A percentile compares a stretch with the other conserved stretches of the same genome.
These are phyloP conservation scores for Cardamine chenopodiifolia DNA, from an alignment of 345 rosid genomes.

Conservation along the genomic window DNA sequence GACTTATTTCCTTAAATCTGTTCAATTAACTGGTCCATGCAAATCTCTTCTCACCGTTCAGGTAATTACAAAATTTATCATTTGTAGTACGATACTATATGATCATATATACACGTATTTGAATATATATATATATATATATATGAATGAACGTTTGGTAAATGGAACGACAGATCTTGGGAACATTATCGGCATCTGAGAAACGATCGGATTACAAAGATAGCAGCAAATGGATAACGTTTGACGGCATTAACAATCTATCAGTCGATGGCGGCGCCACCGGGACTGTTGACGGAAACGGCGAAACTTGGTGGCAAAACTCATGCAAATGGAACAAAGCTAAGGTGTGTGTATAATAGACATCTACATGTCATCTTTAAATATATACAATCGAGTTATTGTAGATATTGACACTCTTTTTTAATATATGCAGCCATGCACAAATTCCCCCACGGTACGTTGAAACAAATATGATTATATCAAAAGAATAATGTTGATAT, in stretches of 20 bases:
- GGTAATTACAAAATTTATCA: constrained; percentile 44
- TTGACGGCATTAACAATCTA: constrained; percentile 53
- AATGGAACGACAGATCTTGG: constrained; percentile 52
- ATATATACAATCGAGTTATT: not conserved
- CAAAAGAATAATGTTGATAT: not conserved
- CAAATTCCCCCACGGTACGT: constrained; percentile 80
- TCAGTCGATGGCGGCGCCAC: constrained; percentile 66
- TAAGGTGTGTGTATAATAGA: constrained; percentile 46
- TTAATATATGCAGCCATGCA: constrained; percentile 70
- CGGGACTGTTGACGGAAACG: constrained; percentile 77
- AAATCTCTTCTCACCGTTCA: constrained; percentile 50
- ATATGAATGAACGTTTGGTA: not conserved
- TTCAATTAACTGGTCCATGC: constrained; percentile 77
- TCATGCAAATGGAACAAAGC: constrained; percentile 77
- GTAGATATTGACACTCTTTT: not conserved
- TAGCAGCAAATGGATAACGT: constrained; percentile 60
- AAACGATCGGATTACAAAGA: constrained; percentile 61
- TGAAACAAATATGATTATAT: not conserved
- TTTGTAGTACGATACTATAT: not conserved
- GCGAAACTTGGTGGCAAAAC: constrained; percentile 83
- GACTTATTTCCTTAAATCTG: constrained; percentile 53
- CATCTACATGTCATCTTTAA: not conserved
- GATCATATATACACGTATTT: not conserved
- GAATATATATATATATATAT: too few relatives aligned
- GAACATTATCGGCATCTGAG: constrained; percentile 65